Percentiles rank a stretch among this genome's conserved stretches.
These are phyloP conservation scores for Phoenix roebelenii DNA, from an alignment of 176 grass and related monocot species.

Conservation along the genomic window DNA sequence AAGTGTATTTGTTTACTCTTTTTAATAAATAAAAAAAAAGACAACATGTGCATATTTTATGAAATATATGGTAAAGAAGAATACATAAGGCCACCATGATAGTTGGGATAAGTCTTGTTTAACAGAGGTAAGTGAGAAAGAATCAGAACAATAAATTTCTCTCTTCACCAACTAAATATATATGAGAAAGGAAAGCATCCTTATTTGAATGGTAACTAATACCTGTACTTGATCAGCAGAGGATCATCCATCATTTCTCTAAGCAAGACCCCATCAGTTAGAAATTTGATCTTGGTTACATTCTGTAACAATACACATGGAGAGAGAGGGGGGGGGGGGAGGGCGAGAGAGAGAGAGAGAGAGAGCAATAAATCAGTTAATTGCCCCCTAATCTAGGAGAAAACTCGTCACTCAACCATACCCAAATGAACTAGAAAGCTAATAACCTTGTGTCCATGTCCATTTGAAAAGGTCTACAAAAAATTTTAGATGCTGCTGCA, in stretches of 20 bases:
- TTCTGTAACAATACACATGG: constrained; percentile 37
- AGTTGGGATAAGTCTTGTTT: no score
- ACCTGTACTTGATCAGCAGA: constrained; percentile 93
- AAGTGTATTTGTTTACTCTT: not conserved
- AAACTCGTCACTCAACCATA: not conserved
- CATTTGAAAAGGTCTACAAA: no score
- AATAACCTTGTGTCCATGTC: no score
- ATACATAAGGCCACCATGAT: no score
- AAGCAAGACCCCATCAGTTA: constrained; percentile 88
- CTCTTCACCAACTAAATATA: no score
- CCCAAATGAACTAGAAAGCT: not conserved
- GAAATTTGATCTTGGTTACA: constrained; percentile 87
- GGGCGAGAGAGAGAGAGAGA: not conserved
- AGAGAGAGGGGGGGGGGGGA: not conserved
- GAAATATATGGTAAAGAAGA: no score
- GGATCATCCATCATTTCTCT: constrained; percentile 99
- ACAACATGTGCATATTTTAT: not conserved
- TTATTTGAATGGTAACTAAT: not conserved
- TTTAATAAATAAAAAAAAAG: not conserved
- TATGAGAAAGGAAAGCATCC: not conserved
- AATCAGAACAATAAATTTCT: no score
- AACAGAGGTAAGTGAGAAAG: no score
- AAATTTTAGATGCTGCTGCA: no score
- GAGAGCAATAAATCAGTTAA: not conserved
- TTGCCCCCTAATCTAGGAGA: not conserved